Base-by-base conservation (phyloP, 2,329 filamentous ascomycete genomes). In the Penicillium sclerotigenum region DNA sequence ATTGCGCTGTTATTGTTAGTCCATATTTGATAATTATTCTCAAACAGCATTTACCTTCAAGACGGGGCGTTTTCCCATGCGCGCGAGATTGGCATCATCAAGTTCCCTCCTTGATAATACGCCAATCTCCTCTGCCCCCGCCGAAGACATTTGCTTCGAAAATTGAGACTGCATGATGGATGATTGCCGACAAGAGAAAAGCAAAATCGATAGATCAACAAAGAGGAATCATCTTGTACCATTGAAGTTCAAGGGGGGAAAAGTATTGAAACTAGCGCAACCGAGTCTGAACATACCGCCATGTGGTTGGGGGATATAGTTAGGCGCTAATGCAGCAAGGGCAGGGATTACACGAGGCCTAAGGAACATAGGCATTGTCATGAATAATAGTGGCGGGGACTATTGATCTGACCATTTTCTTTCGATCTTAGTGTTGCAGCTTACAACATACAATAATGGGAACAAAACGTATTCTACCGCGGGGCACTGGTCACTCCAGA, bases 51-150 rank as follows among this genome's bases (percentile, higher is more conserved):
- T 52, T 34, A 68, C 77, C 58, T 76, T 74, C 57, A 82, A 71
- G 45, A 81, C 77, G 54, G 81, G 79, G 20, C 72, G 70, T 67
- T 81, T 81, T 37, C 80, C 80, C 74, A 82, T 72, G 18, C 79
- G 75, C 31, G 71, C 70, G 75, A 81, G 79, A 54, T 82, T 75
- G 28, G 65, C 66, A 28, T 74, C 71, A 63, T 80, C 78, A 28
- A 65, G 55, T 20, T 64, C 60, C 24, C 62, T 66, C 20, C 49
- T 63, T 11, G 63, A 56, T 10, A 51, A 38, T n/a, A 31, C 40
- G 5, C 46, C 56, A 14, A 67, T 38, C 52, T 63, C 62, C 16
- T 54, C 55, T 22, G 48, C 45, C 4, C 45, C 63, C 24, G 40
- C 45, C 18, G 57, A 49, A 9, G 47, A 43, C 43, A 54, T 46